These are phyloP conservation scores for Capsicum baccatum DNA, from an alignment of 257 asterid genomes.

Conservation along the genomic window DNA sequence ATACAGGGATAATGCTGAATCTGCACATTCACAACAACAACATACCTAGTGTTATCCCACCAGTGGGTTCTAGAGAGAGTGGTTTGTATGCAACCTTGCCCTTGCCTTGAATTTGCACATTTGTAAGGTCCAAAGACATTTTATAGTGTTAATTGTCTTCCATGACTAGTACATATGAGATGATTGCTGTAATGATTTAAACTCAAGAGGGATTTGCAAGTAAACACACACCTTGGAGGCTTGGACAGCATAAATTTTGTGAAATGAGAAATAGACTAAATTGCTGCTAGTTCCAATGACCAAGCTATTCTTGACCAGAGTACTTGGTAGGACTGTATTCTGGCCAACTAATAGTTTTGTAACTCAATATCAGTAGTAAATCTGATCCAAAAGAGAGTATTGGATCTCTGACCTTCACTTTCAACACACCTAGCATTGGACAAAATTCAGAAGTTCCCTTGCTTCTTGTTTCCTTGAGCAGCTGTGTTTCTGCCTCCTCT, in stretches of 20 bases:
- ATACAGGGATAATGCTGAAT: neutral
- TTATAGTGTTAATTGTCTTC: neutral
- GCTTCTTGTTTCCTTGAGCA: neutral
- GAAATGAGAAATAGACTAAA: neutral
- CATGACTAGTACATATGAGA: neutral
- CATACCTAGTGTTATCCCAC: no score
- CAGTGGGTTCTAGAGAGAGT: no score
- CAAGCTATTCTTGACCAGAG: constrained; percentile 2
- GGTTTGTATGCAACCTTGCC: no score
- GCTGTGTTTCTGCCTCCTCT: neutral
- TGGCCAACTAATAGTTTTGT: neutral
- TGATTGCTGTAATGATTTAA: neutral
- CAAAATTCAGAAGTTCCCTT: neutral
- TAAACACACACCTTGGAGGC: constrained; percentile 5
- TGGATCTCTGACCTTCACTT: constrained; percentile 9
- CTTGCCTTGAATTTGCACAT: neutral
- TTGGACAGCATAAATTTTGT: neutral
- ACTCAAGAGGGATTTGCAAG: neutral
- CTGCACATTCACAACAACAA: neutral
- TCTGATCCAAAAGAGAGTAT: neutral
- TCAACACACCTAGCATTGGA: neutral
- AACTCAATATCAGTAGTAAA: constrained; percentile 6
- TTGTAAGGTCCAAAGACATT: neutral
- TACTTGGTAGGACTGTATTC: neutral
- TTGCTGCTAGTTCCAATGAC: neutral